Evolutionary conservation across 1,139 yeast species (phyloP).

Genomic region (Sugiyamaella grinbergsii): DNA sequence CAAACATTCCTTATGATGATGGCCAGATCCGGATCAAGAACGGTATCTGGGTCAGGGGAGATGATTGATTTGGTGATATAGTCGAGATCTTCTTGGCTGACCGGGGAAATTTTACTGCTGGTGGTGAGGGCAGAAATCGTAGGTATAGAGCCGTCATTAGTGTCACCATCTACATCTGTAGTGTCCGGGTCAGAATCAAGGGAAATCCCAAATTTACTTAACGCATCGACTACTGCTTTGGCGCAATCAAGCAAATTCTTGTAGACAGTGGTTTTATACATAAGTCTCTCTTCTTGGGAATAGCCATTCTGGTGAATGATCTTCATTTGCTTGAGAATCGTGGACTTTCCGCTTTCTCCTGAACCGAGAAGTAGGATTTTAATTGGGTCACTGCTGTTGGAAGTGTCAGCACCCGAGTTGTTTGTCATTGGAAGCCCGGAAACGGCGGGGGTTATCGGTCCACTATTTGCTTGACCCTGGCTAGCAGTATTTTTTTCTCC

Average conservation of each 20-base stretch:
- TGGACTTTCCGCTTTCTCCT: conserved; percentile 77
- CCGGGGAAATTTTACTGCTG: conserved; percentile 8
- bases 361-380: conserved; percentile 70
- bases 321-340: conserved; percentile 75
- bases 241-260: conserved; percentile 67
- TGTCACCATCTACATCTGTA: conserved; percentile 3
- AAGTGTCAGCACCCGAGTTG: neutral
- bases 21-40: conserved; percentile 36
- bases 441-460: conserved; percentile 6
- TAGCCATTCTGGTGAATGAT: conserved; percentile 73
- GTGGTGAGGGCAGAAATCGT: too few species aligned
- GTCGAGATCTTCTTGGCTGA: conserved; percentile 32
- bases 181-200: conserved; percentile 20
- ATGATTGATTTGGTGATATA: conserved; percentile 32
- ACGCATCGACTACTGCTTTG: conserved; percentile 59
- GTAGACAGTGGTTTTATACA: conserved; percentile 67
- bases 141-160: neutral
- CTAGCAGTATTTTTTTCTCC: neutral
- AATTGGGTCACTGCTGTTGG: conserved; percentile 32
- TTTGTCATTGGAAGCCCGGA: conserved; percentile 5
- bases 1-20: conserved; percentile 49
- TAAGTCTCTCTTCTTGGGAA: conserved; percentile 59
- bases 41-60: conserved; percentile 39
- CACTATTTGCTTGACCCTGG: neutral
- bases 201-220: conserved; percentile 39